phyloP scores from a whole-genome alignment of 805 yeast genomes.

The Zygosaccharomyces pseudorouxii region DNA sequence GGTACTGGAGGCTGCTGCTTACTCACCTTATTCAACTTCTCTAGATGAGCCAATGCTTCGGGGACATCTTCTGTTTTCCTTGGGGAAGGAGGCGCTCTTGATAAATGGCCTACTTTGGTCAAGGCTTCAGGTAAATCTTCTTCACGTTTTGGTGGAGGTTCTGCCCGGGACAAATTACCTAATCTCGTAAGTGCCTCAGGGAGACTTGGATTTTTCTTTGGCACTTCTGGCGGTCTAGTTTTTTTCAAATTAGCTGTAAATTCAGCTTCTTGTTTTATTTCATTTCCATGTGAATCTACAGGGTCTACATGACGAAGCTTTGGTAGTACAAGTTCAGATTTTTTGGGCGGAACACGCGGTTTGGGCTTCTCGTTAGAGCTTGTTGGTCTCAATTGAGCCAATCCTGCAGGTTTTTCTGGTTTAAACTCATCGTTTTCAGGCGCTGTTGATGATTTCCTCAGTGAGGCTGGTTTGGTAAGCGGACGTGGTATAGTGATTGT shows the following conservation, averaged over 20 bases:
- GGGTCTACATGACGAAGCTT: conserved; percentile 18
- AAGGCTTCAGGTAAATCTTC: conserved; percentile 19
- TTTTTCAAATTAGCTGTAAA: conserved; percentile 9
- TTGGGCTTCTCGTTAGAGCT: conserved; percentile 4
- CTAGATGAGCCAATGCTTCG: conserved; percentile 20
- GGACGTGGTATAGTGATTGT: background rate
- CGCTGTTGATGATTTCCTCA: conserved; percentile 12
- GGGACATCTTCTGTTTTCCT: conserved; percentile 6
- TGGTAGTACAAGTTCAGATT: conserved; percentile 11
- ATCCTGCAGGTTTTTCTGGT: background rate
- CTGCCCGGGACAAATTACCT: background rate
- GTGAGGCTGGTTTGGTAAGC: conserved; percentile 15
- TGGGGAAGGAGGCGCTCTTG: conserved; percentile 19
- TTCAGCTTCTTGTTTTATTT: background rate
- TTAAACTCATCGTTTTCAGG: background rate
- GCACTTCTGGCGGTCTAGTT: conserved; percentile 7
- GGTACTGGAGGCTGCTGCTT: conserved; percentile 29
- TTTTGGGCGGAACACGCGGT: conserved; percentile 18
- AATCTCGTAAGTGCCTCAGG: conserved; percentile 25
- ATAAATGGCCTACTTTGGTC: conserved; percentile 10
- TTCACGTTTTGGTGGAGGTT: conserved; percentile 2
- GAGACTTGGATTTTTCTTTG: conserved; percentile 11
- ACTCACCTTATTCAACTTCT: conserved; percentile 12
- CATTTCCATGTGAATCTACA: background rate
- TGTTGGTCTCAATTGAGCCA: conserved; percentile 9